Base-by-base conservation (phyloP, 2,329 filamentous ascomycete genomes). In the Bipolaris gigantea region DNA sequence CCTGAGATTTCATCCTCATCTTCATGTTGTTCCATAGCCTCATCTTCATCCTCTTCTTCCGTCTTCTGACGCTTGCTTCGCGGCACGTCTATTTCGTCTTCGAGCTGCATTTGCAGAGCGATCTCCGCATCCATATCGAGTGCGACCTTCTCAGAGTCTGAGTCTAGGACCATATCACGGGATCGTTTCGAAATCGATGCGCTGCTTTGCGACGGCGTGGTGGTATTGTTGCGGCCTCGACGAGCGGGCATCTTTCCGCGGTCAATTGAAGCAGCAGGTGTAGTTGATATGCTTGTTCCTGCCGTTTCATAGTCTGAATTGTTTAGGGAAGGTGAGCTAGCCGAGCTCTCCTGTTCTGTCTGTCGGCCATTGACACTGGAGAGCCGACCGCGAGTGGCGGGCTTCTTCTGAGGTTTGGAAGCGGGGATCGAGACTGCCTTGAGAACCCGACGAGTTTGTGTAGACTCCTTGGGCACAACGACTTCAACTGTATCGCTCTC, bases 281-380 rank as follows among this genome's bases (percentile, higher is more conserved):
- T 87, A 16, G 76, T 77, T 42, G 78, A 75, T 49, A 80, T 77
- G 69, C 83, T 87, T 18, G 86, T 89, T 34, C 78, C 82, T 4
- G 85, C 85, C 3, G 86, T 89, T 54, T 84, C 85, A 63, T 81
- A 82, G 16, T 79, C 81, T 34, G 77, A 81, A 5, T 67, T 66
- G 10, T 74, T 72, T 15, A 72, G 50, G 4, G 71, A 73, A n/a
- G 66, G 64, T 6, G 71, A 71, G 16, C 55, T 64, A 10, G 64
- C 59, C 3, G 71, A 71, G 56, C 61, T 70, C 4, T 66, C 66
- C 19, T 61, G 57, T 6, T 58, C 63, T 2, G 44, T 39, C 48
- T 52, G 56, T 41, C 55, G 55, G 38, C 44, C 51, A 36, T 48
- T 62, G 13, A 47, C 43, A 18, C 48, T 53, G 19, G 60, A 32